Base-by-base conservation (phyloP, 2,329 filamentous ascomycete species). In the Cytospora piceicola region DNA sequence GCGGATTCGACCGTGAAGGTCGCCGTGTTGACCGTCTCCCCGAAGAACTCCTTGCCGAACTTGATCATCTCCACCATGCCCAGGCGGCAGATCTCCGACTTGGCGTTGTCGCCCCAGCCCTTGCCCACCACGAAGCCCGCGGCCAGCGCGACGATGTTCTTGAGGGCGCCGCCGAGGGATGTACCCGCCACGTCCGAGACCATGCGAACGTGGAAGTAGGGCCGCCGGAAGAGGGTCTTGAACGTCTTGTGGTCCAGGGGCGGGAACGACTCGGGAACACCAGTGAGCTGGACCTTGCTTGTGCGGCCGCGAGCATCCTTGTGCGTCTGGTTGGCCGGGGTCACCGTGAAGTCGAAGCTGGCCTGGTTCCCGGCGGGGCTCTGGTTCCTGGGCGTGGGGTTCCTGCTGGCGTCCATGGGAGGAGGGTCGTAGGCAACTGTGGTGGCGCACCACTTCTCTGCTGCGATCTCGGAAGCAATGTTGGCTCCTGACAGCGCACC, bases 1-100 rank as follows among this genome's bases (percentile, higher is more conserved):
- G 93, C 94, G 72, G 92, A 96, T 76, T 97, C 93, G 75, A 97
- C 93, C n/a, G 94, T 98, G 76, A 99, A 98, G 0, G 95, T 99
- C 65, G 86, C 87, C 12, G 90, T 87, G 70, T 90, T 86, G 30
- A 95, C 90, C 0, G 91, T 92, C 73, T 94, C 86, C 22, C 88
- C 87, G 76, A 98, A 99, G 82, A 98, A 99, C 72, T 90, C 88
- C 77, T 94, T 93, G 70, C 94, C 94, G 72, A 99, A 99, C 75
- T 91, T 90, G 73, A 98, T 93, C 90, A 97, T 97, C 80, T 99
- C 95, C 72, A 97, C 85, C 55, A 99, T 87, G 9, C 95, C 95
- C 24, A 98, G 90, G 52, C 95, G 91, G 93, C 99, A 98, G 67
- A 99, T 90, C 55, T 95, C 95, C n/a, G 95, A 93, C 82, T 99